Evolutionary conservation across 2,329 filamentous ascomycete genomes (phyloP), one percentile per base, ranked within the genome.

Genomic region (Hymenotorrendiella dingleyae): DNA sequence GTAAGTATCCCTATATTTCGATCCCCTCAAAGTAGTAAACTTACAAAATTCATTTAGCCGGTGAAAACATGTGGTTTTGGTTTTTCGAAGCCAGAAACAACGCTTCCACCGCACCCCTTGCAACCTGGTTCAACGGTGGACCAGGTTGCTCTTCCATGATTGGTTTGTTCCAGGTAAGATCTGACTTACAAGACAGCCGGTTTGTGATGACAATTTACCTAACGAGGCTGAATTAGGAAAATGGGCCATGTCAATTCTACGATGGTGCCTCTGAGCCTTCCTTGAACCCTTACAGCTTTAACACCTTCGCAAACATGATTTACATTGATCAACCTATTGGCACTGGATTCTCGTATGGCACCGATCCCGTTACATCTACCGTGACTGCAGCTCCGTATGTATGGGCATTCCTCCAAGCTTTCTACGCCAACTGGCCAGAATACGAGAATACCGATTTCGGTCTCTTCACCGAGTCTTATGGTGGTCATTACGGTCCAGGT

Each of bases 401-500:
- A n/a, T 80, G 74, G 75, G 69, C 65, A 3, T 62, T 79, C n/a
- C 58, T 78, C 36, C 75, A 80, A 55, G 69, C 70, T 1, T 86
- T 80, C 68, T 77, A 80, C 42, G 67, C 73, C 4, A 72, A 77
- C 22, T 85, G 85, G 45, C 79, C 78, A 0, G 68, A 71, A 22
- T 83, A 84, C 55, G 70, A 74, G 56, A 72, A 80, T 46, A 67
- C 69, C n/a, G 67, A 76, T 47, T 72, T 78, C 45, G 69, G 71
- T 4, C 65, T 80, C 41, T 76, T 71, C 40, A 69, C 72, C 4
- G 67, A 72, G 30, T 57, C 56, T 4, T 80, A 80, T 46, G 76
- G 76, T 20, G 75, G 76, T n/a, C 70, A 74, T 43, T 79, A 76
- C 51, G 74, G 73, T 1, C 77, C 77, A 1, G 49, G 48, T 46